Conservation (phyloP, 768 basidiomycete genomes). For the Phaeotremella skinneri region DNA sequence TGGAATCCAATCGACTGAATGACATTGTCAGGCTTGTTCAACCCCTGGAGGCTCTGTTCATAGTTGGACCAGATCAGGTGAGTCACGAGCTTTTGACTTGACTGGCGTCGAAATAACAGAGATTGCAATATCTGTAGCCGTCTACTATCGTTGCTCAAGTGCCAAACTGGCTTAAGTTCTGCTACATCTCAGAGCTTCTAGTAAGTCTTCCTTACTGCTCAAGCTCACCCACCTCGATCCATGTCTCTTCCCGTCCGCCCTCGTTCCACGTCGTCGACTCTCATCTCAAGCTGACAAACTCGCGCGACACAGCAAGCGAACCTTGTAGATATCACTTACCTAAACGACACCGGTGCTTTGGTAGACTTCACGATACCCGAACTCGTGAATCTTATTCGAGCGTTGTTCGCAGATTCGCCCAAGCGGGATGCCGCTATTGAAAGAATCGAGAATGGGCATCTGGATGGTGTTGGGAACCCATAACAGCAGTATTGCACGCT, state of each 20-base stretch:
- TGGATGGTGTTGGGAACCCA: too few relatives aligned
- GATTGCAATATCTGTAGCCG: constrained; percentile 54
- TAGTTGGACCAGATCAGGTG: constrained; percentile 1
- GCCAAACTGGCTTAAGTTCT: constrained; percentile 92
- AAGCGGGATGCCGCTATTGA: constrained; percentile 77
- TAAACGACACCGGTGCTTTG: constrained; percentile 84
- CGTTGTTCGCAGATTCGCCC: constrained; percentile 82
- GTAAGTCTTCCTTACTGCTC: constrained; percentile 56
- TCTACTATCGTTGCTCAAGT: constrained; percentile 79
- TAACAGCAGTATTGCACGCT: too few relatives aligned
- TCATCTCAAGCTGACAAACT: constrained; percentile 11
- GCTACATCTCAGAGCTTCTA: constrained; percentile 85
- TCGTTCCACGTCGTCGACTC: not conserved
- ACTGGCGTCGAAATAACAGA: not conserved
- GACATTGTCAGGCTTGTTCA: constrained; percentile 78
- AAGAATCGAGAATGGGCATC: constrained; percentile 27
- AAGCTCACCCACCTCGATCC: too few relatives aligned
- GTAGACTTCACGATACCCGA: constrained; percentile 87
- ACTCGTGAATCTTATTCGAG: constrained; percentile 72
- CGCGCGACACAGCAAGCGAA: constrained; percentile 70
- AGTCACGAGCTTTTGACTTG: constrained; percentile 2
- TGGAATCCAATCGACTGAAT: constrained; percentile 77
- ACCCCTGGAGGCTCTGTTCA: constrained; percentile 76
- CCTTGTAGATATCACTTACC: constrained; percentile 83
- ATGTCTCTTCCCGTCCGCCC: too few relatives aligned